phyloP scores from a whole-genome alignment of 352 stramenopile genomes.

The Phytophthora litchii region DNA sequence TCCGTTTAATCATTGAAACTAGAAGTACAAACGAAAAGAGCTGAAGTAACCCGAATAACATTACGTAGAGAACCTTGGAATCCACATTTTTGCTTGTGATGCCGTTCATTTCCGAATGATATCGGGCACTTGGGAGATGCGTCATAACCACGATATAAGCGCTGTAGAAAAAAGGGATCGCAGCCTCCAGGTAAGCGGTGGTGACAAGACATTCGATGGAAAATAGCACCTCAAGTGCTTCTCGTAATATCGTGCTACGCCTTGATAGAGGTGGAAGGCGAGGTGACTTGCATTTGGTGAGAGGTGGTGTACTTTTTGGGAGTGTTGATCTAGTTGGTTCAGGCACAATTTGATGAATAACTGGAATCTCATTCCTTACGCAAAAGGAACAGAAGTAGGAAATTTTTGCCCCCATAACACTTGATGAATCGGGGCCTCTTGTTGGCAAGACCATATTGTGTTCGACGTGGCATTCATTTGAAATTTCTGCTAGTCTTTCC shows the following conservation, averaged over 20 bases:
- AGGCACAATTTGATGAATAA: constrained; percentile 5
- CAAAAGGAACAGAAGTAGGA: background rate
- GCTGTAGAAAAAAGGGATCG: constrained; percentile 36
- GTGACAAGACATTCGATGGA: constrained; percentile 34
- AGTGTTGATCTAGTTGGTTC: background rate
- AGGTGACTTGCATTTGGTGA: background rate
- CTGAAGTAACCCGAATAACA: constrained; percentile 21
- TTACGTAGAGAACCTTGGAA: constrained; percentile 8
- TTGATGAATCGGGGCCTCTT: background rate
- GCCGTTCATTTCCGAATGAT: constrained; percentile 10
- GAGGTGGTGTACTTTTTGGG: background rate
- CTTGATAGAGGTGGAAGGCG: background rate
- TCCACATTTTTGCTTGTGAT: constrained; percentile 1
- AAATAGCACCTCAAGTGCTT: constrained; percentile 19
- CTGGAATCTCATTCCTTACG: background rate
- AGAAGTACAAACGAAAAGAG: constrained; percentile 23
- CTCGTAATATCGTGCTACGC: background rate
- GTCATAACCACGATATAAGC: constrained; percentile 17
- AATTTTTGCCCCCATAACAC: background rate
- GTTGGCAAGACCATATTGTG: background rate
- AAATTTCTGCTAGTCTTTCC: background rate
- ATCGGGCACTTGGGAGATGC: constrained; percentile 14
- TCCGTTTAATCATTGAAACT: constrained; percentile 8
- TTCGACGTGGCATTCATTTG: background rate
- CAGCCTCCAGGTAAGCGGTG: constrained; percentile 34